These are phyloP conservation scores for Exophiala sp. DNA, from an alignment of 2,329 filamentous ascomycete species.

Conservation along the genomic window DNA sequence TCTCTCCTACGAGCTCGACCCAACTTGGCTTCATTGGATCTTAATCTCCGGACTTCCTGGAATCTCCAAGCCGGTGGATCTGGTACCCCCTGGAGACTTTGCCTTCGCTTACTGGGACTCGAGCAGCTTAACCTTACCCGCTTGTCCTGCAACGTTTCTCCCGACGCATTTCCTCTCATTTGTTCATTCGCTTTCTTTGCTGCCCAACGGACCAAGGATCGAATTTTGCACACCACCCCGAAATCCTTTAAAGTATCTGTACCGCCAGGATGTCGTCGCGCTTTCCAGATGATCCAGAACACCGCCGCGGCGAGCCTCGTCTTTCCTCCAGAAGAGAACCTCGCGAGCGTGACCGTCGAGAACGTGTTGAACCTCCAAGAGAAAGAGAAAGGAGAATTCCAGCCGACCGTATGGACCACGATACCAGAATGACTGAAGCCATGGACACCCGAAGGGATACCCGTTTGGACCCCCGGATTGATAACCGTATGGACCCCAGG, in stretches of 20 bases:
- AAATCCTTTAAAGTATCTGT: constrained; percentile 8
- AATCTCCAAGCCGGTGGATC: constrained; percentile 10
- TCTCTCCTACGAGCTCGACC: constrained; percentile 9
- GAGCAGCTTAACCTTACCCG: constrained; percentile 15
- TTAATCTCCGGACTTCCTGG: constrained; percentile 8
- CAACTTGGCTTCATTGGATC: constrained; percentile 17
- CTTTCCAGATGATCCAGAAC: constrained; percentile 23
- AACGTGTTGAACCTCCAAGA: constrained; percentile 13
- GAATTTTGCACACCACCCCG: constrained; percentile 4
- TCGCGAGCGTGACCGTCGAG: constrained; percentile 9
- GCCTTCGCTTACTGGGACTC: constrained; percentile 16
- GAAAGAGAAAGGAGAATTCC: constrained; percentile 23
- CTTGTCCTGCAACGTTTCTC: constrained; percentile 18
- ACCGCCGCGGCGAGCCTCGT: constrained; percentile 18
- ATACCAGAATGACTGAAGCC: constrained; percentile 20
- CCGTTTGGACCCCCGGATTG: constrained; percentile 9
- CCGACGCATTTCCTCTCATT: constrained; percentile 21
- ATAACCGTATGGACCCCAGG: constrained; percentile 10
- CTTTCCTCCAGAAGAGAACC: constrained; percentile 17
- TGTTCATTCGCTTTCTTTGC: constrained; percentile 17
- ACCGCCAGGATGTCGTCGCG: constrained; percentile 22
- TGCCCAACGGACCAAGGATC: constrained; percentile 22
- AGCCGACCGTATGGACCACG: constrained; percentile 17
- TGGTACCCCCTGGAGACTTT: constrained; percentile 10
- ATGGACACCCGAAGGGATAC: constrained; percentile 17